phyloP scores from a whole-genome alignment of 768 basidiomycete species.

The Trametes gibbosa region DNA sequence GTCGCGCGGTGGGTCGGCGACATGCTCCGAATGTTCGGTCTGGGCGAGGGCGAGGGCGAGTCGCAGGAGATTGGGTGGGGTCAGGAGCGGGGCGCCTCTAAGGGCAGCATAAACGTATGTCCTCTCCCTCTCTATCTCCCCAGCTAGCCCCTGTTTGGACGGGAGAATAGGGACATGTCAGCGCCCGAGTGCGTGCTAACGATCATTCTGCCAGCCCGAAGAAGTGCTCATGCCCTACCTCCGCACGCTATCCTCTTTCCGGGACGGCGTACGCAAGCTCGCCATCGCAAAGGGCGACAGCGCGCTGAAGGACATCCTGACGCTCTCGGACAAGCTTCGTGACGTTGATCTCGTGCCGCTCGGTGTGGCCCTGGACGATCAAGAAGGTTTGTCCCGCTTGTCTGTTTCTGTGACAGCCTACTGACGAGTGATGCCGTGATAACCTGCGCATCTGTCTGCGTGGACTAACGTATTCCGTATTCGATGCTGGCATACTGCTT shows the following conservation, averaged over 20 bases:
- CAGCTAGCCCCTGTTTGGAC: not conserved
- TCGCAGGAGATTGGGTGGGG: slow-evolving; percentile 83
- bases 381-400: slow-evolving; percentile 62
- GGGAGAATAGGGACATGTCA: not conserved
- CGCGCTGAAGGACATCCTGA: slow-evolving; percentile 76
- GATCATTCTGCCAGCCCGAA: slow-evolving; percentile 59
- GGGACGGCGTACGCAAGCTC: slow-evolving; percentile 81
- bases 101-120: slow-evolving; percentile 53
- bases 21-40: slow-evolving; percentile 78
- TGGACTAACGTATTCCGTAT: no score
- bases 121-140: not conserved
- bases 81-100: slow-evolving; percentile 46
- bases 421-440: not conserved
- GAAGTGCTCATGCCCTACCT: slow-evolving; percentile 88
- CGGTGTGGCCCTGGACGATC: slow-evolving; percentile 95
- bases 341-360: slow-evolving; percentile 90
- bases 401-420: not conserved
- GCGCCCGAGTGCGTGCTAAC: slow-evolving; percentile 2
- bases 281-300: slow-evolving; percentile 71
- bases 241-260: slow-evolving; percentile 80
- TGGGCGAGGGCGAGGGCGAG: slow-evolving; percentile 74
- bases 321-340: slow-evolving; percentile 84
- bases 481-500: not conserved
- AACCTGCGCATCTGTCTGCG: not conserved
- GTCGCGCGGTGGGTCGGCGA: slow-evolving; percentile 65